Evolutionary conservation across 2,329 filamentous ascomycete genomes (phyloP), one percentile per base, ranked within the genome.

Genomic region (Sporothrix sp.): DNA sequence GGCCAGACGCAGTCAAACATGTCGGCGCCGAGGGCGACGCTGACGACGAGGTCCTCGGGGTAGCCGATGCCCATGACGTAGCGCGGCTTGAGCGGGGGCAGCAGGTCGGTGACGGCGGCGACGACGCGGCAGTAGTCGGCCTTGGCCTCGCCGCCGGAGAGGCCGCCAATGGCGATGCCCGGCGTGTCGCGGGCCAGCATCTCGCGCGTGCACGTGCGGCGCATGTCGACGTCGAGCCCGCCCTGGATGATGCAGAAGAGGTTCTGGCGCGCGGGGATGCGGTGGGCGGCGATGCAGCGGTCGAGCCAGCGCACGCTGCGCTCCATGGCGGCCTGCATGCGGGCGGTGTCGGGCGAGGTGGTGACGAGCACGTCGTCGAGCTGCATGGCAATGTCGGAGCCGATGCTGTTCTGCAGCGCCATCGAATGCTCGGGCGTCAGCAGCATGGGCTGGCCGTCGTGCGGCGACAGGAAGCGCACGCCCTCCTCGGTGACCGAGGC

Each of bases 1-100:
- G 93, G 94, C 93, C 93, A 98, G 7, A 98, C 93, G 63, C 94
- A 98, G 68, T 98, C 93, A 64, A 98, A 98, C 93, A 98, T 98
- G 68, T 98, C 93, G 44, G 93, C 93, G 3, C 93, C 93, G 1
- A 98, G 75, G 1, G 93, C 93, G 4, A 96, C 83, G 48, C 88
- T 94, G 35, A 98, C 90, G 2, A 98, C 79, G 51, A 98, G 73
- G 62, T 98, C 93, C 69, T 97, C 93, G 1, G 93, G 93, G 66
- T 96, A 98, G 11, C 93, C 89, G 58, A 98, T 93, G 16, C 93
- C 93, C 94, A 98, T 98, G 52, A 98, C 91, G 68, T 98, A 98
- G 64, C 93, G 79, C n/a, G 93, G 93, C 68, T 98, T 98, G 55
- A 86, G 73, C 52, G 91, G 84, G 0, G 94, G 94, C 16, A 98